These are phyloP conservation scores for Saturnispora bothae DNA, from an alignment of 805 yeast genomes.

Conservation along the genomic window DNA sequence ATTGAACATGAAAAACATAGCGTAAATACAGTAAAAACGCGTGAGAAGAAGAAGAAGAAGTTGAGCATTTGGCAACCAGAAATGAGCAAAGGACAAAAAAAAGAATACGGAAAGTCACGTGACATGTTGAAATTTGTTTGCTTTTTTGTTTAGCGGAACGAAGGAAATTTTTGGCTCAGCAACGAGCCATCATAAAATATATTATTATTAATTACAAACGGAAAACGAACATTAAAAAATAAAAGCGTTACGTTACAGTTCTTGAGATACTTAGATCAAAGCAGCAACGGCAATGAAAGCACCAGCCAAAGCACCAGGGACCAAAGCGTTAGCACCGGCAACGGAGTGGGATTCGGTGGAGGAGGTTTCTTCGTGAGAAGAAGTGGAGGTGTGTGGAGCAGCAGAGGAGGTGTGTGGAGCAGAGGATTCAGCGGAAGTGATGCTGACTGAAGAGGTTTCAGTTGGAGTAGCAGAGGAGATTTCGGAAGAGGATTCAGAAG, in stretches of 20 bases:
- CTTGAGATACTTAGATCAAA: conserved; percentile 15
- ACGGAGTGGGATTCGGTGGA: conserved; percentile 7
- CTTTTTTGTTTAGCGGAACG: too few relatives aligned
- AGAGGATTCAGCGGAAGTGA: conserved; percentile 7
- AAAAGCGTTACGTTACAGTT: too few relatives aligned
- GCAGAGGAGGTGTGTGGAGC: conserved; percentile 7
- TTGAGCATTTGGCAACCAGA: background rate
- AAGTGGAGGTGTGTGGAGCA: conserved; percentile 7
- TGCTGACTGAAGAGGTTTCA: conserved; percentile 5
- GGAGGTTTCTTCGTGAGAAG: conserved; percentile 4
- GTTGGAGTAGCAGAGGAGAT: conserved; percentile 11
- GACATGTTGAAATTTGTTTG: background rate
- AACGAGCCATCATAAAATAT: too few relatives aligned
- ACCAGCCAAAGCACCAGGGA: conserved; percentile 14
- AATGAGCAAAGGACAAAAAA: too few relatives aligned
- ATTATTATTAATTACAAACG: background rate
- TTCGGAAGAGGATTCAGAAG: conserved; percentile 9
- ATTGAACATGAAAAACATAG: background rate
- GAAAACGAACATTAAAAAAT: conserved; percentile 1
- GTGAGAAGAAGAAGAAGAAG: background rate
- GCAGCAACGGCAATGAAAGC: conserved; percentile 17
- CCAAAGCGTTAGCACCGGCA: conserved; percentile 14
- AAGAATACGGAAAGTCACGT: too few relatives aligned
- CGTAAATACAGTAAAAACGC: background rate
- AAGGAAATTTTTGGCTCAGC: too few relatives aligned